A percentile compares a stretch with the other conserved stretches of the same genome.
Conservation (phyloP, 2,329 filamentous ascomycete genomes). For the Diplodia mutila region DNA sequence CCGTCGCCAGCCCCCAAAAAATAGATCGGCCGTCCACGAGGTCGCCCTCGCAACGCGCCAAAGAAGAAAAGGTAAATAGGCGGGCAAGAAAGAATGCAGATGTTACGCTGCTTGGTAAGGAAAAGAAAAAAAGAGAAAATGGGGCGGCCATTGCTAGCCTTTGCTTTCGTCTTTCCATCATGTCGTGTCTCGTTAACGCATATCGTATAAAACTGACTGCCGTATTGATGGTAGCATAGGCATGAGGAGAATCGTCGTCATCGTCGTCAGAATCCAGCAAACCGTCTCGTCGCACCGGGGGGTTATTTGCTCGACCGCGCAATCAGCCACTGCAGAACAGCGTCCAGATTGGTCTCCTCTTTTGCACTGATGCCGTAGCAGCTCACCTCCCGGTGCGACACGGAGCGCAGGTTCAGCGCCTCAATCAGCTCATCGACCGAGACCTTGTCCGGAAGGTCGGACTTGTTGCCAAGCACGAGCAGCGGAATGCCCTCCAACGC, state of each 20-base stretch:
- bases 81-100: slow-evolving; percentile 10
- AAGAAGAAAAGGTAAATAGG: neutral
- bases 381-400: slow-evolving; percentile 91
- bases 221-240: slow-evolving; percentile 27
- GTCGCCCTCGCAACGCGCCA: slow-evolving; percentile 10
- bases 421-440: slow-evolving; percentile 96
- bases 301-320: slow-evolving; percentile 74
- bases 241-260: slow-evolving; percentile 25
- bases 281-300: neutral
- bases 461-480: slow-evolving; percentile 95
- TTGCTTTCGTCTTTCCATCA: slow-evolving; percentile 32
- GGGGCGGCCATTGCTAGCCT: slow-evolving; percentile 43
- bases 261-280: slow-evolving; percentile 14
- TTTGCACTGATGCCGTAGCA: slow-evolving; percentile 99
- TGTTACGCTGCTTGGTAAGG: slow-evolving; percentile 14
- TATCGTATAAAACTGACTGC: slow-evolving; percentile 29
- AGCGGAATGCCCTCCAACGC: slow-evolving; percentile 88
- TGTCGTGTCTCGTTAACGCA: slow-evolving; percentile 28
- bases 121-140: neutral
- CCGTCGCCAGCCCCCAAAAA: neutral
- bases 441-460: slow-evolving; percentile 86
- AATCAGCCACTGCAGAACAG: slow-evolving; percentile 94
- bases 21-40: slow-evolving; percentile 6
- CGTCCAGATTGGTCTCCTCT: slow-evolving; percentile 97
- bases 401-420: slow-evolving; percentile 82